Conservation (phyloP, 2,329 filamentous ascomycete species). For the Aspergillus amoenus region DNA sequence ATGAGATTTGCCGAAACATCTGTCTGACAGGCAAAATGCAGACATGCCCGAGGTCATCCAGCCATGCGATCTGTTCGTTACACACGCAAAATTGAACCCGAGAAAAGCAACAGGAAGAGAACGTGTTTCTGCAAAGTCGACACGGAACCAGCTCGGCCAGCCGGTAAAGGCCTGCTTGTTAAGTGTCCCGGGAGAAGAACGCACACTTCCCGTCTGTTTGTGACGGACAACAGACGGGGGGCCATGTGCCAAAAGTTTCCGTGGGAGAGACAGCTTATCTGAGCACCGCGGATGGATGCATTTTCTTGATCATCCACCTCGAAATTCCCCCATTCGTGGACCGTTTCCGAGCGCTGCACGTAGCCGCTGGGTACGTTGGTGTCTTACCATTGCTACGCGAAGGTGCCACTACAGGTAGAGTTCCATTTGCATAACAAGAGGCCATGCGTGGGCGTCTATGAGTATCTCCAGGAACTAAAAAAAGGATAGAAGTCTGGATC, state of each 20-base stretch:
- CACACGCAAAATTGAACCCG: constrained; percentile 8
- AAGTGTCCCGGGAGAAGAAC: background rate
- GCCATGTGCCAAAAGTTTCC: background rate
- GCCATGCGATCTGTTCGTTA: constrained; percentile 18
- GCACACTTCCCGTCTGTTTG: background rate
- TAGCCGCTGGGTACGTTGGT: constrained; percentile 26
- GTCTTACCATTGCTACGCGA: constrained; percentile 17
- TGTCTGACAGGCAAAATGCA: constrained; percentile 13
- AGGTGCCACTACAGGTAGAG: constrained; percentile 1
- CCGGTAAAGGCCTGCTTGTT: background rate
- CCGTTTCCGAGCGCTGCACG: constrained; percentile 20
- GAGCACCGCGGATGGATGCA: background rate
- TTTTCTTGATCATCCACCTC: constrained; percentile 9
- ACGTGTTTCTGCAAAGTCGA: background rate
- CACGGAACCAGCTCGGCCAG: background rate
- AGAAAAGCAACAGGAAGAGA: background rate
- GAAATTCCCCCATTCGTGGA: constrained; percentile 21
- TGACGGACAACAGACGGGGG: constrained; percentile 1
- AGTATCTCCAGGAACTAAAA: background rate
- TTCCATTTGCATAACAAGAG: background rate
- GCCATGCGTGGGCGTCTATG: constrained; percentile 2
- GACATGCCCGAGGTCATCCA: constrained; percentile 13
- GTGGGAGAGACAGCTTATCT: background rate
- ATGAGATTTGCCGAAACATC: constrained; percentile 12
- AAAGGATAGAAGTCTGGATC: background rate